These are phyloP conservation scores for Tranzscheliella williamsii DNA, from an alignment of 1,284 basidiomycete species.

Conservation along the genomic window DNA sequence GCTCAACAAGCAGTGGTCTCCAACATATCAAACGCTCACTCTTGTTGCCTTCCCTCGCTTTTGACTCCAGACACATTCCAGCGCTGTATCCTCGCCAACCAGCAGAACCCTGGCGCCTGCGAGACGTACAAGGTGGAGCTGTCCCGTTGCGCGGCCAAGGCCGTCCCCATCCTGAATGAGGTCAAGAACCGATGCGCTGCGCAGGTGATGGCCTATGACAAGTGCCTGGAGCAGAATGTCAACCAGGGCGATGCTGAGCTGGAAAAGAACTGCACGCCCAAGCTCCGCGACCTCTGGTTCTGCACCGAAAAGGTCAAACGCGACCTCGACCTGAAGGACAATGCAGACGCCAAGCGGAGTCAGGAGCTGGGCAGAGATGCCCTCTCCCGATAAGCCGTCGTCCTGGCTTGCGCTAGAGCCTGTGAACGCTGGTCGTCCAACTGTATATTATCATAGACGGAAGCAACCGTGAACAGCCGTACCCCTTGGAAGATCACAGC, in stretches of 20 bases:
- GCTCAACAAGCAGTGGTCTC: no score
- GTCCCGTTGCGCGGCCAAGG: slow-evolving; percentile 48
- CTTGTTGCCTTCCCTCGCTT: neutral
- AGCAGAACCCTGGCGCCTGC: slow-evolving; percentile 38
- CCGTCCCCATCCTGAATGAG: slow-evolving; percentile 50
- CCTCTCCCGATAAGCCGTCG: slow-evolving; percentile 1
- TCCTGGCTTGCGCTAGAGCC: no score
- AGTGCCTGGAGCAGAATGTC: slow-evolving; percentile 36
- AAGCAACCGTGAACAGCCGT: no score
- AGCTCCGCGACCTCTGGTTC: slow-evolving; percentile 41
- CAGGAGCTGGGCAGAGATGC: slow-evolving; percentile 14
- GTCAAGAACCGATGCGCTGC: slow-evolving; percentile 49
- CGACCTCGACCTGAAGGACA: slow-evolving; percentile 21
- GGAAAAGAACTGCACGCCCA: slow-evolving; percentile 47
- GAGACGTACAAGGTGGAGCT: slow-evolving; percentile 40
- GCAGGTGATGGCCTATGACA: slow-evolving; percentile 51
- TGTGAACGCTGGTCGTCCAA: no score
- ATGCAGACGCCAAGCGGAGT: slow-evolving; percentile 8
- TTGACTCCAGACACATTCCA: slow-evolving; percentile 39
- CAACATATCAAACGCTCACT: no score
- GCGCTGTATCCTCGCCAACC: slow-evolving; percentile 53
- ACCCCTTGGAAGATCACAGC: no score
- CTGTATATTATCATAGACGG: no score
- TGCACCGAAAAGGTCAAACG: slow-evolving; percentile 55
- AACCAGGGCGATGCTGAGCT: slow-evolving; percentile 45